Evolutionary conservation across 805 yeast genomes (phyloP).

Genomic region (Metschnikowia cubensis): DNA sequence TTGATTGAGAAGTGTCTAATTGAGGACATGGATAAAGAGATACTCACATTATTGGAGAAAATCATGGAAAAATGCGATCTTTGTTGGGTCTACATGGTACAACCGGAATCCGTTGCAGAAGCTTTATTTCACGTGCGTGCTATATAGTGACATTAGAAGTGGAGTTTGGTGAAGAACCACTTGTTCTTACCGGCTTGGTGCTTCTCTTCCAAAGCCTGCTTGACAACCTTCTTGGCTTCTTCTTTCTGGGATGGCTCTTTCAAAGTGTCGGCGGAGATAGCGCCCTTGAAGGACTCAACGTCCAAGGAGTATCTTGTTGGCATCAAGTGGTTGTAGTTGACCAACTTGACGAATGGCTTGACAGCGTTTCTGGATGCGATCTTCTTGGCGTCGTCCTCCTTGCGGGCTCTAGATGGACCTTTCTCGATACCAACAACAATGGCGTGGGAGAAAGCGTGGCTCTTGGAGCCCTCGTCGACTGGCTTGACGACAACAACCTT

Average conservation of each 20-base stretch:
- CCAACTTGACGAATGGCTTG: conserved; percentile 98
- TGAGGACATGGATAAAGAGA: no score
- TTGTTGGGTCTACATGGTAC: no score
- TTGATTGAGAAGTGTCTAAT: no score
- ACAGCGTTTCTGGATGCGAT: conserved; percentile 95
- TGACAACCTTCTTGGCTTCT: conserved; percentile 98
- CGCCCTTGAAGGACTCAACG: conserved; percentile 90
- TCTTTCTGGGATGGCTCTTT: conserved; percentile 97
- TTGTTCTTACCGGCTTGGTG: conserved; percentile 99
- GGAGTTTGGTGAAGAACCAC: conserved; percentile 99
- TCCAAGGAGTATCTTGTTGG: conserved; percentile 99
- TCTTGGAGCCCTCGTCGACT: conserved; percentile 97
- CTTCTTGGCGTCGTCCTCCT: conserved; percentile 93
- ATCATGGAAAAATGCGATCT: no score
- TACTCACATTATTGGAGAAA: no score
- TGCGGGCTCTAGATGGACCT: conserved; percentile 95
- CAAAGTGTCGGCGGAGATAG: conserved; percentile 89
- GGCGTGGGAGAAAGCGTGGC: conserved; percentile 99
- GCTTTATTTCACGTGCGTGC: conserved; percentile 19
- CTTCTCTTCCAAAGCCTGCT: conserved; percentile 98
- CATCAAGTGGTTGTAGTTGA: conserved; percentile 99
- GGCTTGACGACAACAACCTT: conserved; percentile 98
- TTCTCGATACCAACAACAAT: conserved; percentile 99
- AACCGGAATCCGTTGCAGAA: conserved; percentile 15
- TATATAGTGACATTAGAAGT: conserved; percentile 55